phyloP scores from a whole-genome alignment of 352 stramenopile species.

The Phytophthora pinifolia region DNA sequence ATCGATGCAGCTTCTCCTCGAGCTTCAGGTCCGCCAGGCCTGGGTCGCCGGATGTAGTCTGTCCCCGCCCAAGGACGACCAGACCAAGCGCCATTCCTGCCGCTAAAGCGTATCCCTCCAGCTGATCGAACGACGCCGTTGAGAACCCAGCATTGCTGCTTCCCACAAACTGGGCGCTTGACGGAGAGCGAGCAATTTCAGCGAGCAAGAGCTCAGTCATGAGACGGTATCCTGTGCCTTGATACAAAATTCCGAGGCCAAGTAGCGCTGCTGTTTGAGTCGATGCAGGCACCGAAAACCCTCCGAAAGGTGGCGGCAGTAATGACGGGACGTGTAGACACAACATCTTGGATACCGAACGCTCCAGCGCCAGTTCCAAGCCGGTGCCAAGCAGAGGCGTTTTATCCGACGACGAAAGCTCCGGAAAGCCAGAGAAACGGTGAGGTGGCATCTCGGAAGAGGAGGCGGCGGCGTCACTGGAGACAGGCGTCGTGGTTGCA shows the following conservation, averaged over 20 bases:
- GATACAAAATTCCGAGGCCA: conserved; percentile 95
- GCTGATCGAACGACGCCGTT: conserved; percentile 76
- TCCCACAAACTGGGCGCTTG: conserved; percentile 65
- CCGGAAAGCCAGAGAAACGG: conserved; percentile 28
- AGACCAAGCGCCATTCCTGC: conserved; percentile 95
- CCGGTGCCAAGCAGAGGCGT: conserved; percentile 41
- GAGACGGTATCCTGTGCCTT: conserved; percentile 94
- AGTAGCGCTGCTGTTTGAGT: conserved; percentile 96
- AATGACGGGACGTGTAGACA: conserved; percentile 97
- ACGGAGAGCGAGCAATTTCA: conserved; percentile 93
- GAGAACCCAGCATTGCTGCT: conserved; percentile 47
- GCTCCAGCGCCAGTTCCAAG: conserved; percentile 69
- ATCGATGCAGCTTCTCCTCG: conserved; percentile 96
- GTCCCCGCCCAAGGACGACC: conserved; percentile 90
- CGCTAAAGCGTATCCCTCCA: conserved; percentile 94
- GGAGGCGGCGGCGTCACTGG: not conserved
- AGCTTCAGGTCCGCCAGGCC: conserved; percentile 95
- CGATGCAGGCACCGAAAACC: conserved; percentile 95
- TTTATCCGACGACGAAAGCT: conserved; percentile 31
- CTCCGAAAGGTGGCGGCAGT: conserved; percentile 92
- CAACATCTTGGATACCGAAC: conserved; percentile 97
- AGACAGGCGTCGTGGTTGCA: conserved; percentile 5
- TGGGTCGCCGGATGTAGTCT: conserved; percentile 65
- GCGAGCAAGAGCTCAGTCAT: conserved; percentile 98
- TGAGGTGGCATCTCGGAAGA: conserved; percentile 15